Conservation (phyloP, 768 basidiomycete species). For the Pisolithus microcarpus region DNA sequence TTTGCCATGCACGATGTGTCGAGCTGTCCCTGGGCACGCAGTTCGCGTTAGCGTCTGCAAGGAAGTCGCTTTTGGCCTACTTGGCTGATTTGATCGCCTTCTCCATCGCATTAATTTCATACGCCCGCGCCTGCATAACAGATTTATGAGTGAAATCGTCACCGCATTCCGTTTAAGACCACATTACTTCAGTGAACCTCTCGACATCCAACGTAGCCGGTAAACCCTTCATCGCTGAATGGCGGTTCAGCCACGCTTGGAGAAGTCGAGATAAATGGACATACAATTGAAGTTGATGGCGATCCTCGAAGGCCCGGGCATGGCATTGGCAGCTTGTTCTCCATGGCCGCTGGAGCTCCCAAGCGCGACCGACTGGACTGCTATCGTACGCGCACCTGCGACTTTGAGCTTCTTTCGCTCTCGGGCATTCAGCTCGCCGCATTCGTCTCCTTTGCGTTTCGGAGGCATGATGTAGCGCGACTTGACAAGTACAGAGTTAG, state of each 20-base stretch:
- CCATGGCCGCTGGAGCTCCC: constrained; percentile 5
- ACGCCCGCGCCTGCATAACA: constrained; percentile 61
- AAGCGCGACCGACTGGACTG: constrained; percentile 40
- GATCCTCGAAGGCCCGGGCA: constrained; percentile 36
- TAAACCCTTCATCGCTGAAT: constrained; percentile 49
- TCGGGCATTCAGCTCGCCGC: constrained; percentile 28
- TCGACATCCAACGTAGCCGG: constrained; percentile 80
- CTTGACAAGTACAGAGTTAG: neutral
- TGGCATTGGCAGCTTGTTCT: constrained; percentile 20
- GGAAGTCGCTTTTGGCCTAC: constrained; percentile 31
- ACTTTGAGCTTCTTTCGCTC: constrained; percentile 70
- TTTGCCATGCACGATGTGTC: constrained; percentile 85
- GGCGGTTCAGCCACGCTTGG: neutral
- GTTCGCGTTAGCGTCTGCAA: neutral
- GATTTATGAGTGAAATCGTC: constrained; percentile 1
- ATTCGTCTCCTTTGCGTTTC: constrained; percentile 35
- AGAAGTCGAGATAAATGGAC: constrained; percentile 4
- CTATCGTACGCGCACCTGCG: constrained; percentile 55
- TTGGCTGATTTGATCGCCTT: constrained; percentile 75
- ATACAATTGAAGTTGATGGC: constrained; percentile 34
- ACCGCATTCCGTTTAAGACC: neutral
- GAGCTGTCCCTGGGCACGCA: constrained; percentile 45
- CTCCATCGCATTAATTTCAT: constrained; percentile 90
- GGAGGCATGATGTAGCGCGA: constrained; percentile 28
- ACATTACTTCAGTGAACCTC: constrained; percentile 71